These are phyloP conservation scores for Paraphoma chrysanthemicola DNA, from an alignment of 2,329 filamentous ascomycete species.

Conservation along the genomic window DNA sequence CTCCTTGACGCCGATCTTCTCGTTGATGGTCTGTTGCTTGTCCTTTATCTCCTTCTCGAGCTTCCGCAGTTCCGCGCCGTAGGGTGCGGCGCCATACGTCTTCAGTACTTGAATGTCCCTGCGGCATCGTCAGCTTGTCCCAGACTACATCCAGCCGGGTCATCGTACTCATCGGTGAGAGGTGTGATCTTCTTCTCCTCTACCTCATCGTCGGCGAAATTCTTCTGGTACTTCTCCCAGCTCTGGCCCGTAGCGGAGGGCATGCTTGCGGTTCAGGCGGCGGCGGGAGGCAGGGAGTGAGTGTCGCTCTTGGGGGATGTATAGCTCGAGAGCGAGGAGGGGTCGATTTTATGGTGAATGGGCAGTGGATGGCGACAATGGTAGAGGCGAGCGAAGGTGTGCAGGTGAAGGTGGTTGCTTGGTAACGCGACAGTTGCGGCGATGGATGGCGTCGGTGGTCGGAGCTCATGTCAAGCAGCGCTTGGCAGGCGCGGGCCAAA, in stretches of 20 bases:
- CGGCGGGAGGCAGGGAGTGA: background rate
- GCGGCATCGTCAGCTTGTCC: slow-evolving; percentile 40
- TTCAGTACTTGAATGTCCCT: slow-evolving; percentile 99
- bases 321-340: no score
- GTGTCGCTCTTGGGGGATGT: background rate
- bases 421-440: background rate
- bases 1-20: slow-evolving; percentile 87
- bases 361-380: slow-evolving; percentile 26
- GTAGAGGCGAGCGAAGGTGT: slow-evolving; percentile 25
- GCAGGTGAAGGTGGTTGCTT: slow-evolving; percentile 7
- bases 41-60: slow-evolving; percentile 99
- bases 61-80: slow-evolving; percentile 91
- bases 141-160: background rate
- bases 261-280: slow-evolving; percentile 61
- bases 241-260: slow-evolving; percentile 90
- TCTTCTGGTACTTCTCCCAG: slow-evolving; percentile 99
- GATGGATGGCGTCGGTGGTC: slow-evolving; percentile 2
- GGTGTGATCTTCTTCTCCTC: slow-evolving; percentile 99
- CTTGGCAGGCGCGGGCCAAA: slow-evolving; percentile 28
- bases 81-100: slow-evolving; percentile 96
- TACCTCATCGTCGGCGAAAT: slow-evolving; percentile 93
- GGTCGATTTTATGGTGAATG: no score
- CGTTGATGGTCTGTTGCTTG: slow-evolving; percentile 96
- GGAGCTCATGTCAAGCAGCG: slow-evolving; percentile 14
- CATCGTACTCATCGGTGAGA: slow-evolving; percentile 84